phyloP scores from a whole-genome alignment of 2,329 filamentous ascomycete genomes.

The Fusarium caatingaense region DNA sequence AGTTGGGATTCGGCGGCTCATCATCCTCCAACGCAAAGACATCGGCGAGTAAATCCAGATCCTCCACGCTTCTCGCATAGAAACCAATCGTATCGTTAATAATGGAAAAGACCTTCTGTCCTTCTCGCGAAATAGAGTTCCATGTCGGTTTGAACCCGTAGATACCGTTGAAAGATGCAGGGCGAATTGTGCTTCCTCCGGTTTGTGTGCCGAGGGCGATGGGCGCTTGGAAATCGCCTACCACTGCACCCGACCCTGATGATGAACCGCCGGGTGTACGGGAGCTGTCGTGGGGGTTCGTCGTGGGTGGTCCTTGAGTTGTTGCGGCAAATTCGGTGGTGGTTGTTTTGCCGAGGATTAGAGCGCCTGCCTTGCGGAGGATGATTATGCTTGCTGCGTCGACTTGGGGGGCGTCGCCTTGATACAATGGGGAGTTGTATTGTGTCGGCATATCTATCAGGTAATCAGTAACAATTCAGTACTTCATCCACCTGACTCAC shows the following conservation, averaged over 20 bases:
- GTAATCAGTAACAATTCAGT: too few species aligned
- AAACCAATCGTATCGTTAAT: constrained; percentile 68
- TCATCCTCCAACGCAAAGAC: constrained; percentile 66
- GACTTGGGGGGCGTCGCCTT: constrained; percentile 54
- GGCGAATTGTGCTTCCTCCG: constrained; percentile 69
- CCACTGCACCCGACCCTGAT: constrained; percentile 71
- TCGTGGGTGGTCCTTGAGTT: constrained; percentile 59
- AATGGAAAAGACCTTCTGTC: constrained; percentile 6
- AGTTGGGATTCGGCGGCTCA: constrained; percentile 31
- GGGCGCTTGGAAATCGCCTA: constrained; percentile 69
- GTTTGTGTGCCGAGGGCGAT: constrained; percentile 72
- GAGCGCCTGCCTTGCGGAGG: constrained; percentile 64
- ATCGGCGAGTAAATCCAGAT: constrained; percentile 65
- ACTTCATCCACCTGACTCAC: neutral
- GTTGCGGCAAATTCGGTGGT: constrained; percentile 68
- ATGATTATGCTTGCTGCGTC: constrained; percentile 65
- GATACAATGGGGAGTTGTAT: constrained; percentile 65
- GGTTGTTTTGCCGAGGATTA: constrained; percentile 56
- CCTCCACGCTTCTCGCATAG: constrained; percentile 65
- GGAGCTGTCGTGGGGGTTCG: constrained; percentile 70
- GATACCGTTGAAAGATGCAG: constrained; percentile 70
- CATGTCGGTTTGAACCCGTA: constrained; percentile 38
- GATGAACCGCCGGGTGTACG: constrained; percentile 75
- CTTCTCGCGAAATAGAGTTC: constrained; percentile 27
- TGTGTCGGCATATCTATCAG: constrained; percentile 64